Percentiles rank a stretch among this genome's conserved stretches.
phyloP scores from a whole-genome alignment of 2,329 filamentous ascomycete genomes.

The Monosporascus sp. region DNA sequence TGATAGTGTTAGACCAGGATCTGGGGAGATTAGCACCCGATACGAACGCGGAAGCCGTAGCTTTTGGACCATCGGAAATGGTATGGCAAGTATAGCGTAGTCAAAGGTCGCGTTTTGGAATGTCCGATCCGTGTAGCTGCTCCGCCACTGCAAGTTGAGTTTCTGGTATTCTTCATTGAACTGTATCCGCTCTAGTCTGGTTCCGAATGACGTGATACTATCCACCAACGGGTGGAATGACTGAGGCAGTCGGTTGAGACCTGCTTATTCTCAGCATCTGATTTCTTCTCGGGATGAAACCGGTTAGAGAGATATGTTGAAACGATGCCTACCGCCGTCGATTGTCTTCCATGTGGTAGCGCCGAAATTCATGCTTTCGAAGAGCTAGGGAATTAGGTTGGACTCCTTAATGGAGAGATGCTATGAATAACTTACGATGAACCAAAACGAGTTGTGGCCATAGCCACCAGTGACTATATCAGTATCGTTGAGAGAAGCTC shows the following conservation, averaged over 20 bases:
- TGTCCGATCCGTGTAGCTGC: constrained; percentile 32
- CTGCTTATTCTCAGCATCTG: constrained; percentile 1
- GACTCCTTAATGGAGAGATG: background rate
- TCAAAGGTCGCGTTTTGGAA: constrained; percentile 52
- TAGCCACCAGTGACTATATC: constrained; percentile 42
- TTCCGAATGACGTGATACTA: constrained; percentile 50
- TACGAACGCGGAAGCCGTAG: constrained; percentile 48
- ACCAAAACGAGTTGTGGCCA: constrained; percentile 37
- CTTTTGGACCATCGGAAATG: constrained; percentile 59
- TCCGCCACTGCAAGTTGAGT: constrained; percentile 55
- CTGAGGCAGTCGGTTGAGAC: constrained; percentile 49
- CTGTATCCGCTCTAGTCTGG: constrained; percentile 51
- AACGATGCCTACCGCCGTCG: constrained; percentile 37
- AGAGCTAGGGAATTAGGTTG: constrained; percentile 26
- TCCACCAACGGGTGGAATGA: constrained; percentile 61
- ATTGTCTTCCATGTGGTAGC: constrained; percentile 60
- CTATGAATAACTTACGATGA: constrained; percentile 24
- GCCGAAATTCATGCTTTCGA: constrained; percentile 55
- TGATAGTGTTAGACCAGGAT: background rate
- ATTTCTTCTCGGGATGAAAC: too few species aligned
- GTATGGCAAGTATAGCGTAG: constrained; percentile 61
- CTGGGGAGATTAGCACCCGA: too few species aligned
- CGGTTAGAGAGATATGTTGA: background rate
- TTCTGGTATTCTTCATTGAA: constrained; percentile 47
- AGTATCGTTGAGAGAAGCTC: constrained; percentile 48